Percentiles rank a stretch among this genome's conserved stretches.
Conservation (phyloP, 352 stramenopile genomes). For the Globisporangium polare region DNA sequence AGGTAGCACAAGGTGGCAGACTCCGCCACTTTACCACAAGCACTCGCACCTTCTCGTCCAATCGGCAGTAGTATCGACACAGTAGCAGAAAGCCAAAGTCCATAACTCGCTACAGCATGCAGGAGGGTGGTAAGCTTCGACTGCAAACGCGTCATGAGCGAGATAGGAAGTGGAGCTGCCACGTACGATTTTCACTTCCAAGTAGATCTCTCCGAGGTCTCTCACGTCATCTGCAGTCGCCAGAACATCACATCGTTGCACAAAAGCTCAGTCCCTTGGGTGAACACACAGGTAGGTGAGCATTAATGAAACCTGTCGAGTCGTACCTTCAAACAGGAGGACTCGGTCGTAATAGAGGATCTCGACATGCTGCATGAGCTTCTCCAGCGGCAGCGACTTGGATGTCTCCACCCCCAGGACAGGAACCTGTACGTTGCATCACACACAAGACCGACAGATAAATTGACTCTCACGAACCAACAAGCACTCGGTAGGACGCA, state of each 20-base stretch:
- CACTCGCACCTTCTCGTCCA: constrained; percentile 50
- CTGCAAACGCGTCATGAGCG: background rate
- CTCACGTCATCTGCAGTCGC: constrained; percentile 45
- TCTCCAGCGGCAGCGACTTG: constrained; percentile 45
- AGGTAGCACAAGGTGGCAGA: background rate
- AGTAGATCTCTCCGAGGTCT: constrained; percentile 59
- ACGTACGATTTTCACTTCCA: constrained; percentile 53
- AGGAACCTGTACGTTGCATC: background rate
- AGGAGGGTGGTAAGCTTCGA: background rate
- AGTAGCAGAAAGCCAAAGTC: constrained; percentile 61
- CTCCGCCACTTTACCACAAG: background rate
- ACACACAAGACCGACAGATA: background rate
- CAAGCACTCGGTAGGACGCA: background rate
- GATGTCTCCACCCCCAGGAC: constrained; percentile 15
- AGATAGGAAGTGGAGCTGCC: background rate
- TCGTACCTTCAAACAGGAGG: constrained; percentile 56
- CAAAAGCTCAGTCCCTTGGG: background rate
- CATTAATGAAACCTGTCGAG: background rate
- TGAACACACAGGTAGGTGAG: background rate
- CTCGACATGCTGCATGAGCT: constrained; percentile 42
- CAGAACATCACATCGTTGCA: background rate
- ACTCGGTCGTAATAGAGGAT: constrained; percentile 62
- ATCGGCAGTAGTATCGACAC: constrained; percentile 56
- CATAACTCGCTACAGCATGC: constrained; percentile 41
- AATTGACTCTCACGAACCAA: no score